Conservation (phyloP, 2,329 filamentous ascomycete genomes). For the Ophiostoma perfectum region DNA sequence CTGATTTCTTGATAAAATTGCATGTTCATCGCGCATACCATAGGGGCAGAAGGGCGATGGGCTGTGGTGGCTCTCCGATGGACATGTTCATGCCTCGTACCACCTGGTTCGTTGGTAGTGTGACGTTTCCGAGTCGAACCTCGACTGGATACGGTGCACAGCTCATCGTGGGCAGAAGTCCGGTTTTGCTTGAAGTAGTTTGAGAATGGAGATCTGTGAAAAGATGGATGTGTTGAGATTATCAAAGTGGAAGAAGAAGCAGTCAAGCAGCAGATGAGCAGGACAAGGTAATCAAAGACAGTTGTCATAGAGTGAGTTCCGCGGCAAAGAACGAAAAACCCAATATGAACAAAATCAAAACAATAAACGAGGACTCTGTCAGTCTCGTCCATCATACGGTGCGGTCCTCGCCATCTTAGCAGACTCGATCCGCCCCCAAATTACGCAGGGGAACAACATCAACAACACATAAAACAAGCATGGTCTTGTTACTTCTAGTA, state of each 20-base stretch:
- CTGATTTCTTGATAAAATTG: too few species aligned
- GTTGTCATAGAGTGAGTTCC: neutral
- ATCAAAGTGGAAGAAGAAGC: neutral
- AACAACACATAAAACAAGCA: neutral
- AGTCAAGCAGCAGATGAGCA: neutral
- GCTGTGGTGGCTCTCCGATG: conserved; percentile 23
- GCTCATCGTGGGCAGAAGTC: neutral
- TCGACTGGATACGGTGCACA: conserved; percentile 22
- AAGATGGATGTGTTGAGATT: neutral
- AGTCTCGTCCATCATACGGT: neutral
- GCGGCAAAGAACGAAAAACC: neutral
- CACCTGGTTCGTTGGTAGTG: conserved; percentile 16
- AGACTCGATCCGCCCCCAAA: neutral
- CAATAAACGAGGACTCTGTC: neutral
- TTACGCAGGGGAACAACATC: neutral
- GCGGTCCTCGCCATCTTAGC: neutral
- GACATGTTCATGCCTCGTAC: conserved; percentile 23
- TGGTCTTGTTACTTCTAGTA: neutral
- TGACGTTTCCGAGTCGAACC: conserved; percentile 22
- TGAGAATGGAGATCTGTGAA: neutral
- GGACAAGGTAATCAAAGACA: neutral
- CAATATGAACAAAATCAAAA: neutral
- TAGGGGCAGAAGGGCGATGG: conserved; percentile 21
- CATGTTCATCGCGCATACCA: conserved; percentile 16
- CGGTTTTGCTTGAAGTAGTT: neutral